A percentile compares a stretch with the other conserved stretches of the same genome.
Conservation (phyloP, 2,329 filamentous ascomycete genomes). For the Stemphylium beticola region DNA sequence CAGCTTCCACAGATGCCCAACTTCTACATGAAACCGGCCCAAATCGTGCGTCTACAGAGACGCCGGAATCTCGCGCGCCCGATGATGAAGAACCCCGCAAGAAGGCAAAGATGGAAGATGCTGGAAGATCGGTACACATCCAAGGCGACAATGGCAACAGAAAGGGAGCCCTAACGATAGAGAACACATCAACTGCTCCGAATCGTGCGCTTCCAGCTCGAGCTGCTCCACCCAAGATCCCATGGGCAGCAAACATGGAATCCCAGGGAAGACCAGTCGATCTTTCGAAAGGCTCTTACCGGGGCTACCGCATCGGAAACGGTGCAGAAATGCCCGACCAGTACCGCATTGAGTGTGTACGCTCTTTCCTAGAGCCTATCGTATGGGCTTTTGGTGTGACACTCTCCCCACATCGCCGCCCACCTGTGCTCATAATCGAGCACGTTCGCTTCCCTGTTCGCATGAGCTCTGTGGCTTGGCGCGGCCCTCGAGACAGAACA, state of each 20-base stretch:
- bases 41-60: conserved; percentile 16
- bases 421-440: conserved; percentile 55
- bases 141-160: conserved; percentile 16
- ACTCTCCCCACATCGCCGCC: conserved; percentile 55
- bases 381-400: conserved; percentile 65
- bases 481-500: conserved; percentile 59
- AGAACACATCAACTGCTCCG: conserved; percentile 20
- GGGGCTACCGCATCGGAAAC: conserved; percentile 63
- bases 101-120: conserved; percentile 46
- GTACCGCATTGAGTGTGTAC: conserved; percentile 62
- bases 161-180: conserved; percentile 9
- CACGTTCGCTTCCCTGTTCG: conserved; percentile 63
- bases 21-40: conserved; percentile 17
- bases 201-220: conserved; percentile 38
- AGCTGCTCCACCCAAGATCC: conserved; percentile 35
- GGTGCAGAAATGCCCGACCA: conserved; percentile 65
- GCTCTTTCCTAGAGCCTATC: conserved; percentile 63
- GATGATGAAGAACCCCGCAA: conserved; percentile 44
- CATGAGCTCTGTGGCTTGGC: conserved; percentile 61
- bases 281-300: conserved; percentile 55
- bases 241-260: conserved; percentile 30
- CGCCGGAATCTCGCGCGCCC: conserved; percentile 14
- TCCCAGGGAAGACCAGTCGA: conserved; percentile 30
- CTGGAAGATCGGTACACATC: conserved; percentile 17
- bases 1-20: conserved; percentile 2